Conservation (phyloP, 768 basidiomycete genomes). For the Candolleomyces eurysporus region DNA sequence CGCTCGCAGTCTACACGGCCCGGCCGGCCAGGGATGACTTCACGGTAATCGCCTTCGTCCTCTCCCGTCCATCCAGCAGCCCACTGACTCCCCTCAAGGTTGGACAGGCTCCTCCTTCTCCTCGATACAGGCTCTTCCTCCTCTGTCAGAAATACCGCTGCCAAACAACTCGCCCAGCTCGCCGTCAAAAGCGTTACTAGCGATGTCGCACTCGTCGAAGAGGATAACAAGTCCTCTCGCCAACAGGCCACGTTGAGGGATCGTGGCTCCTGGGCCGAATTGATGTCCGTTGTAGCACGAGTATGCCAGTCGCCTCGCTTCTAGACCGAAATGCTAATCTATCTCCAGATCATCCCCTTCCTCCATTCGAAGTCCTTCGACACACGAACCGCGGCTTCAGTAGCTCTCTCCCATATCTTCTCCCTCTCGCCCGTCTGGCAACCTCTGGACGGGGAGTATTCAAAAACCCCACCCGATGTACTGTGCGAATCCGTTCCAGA, state of each 20-base stretch:
- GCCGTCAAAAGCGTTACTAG: slow-evolving; percentile 82
- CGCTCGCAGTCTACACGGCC: slow-evolving; percentile 1
- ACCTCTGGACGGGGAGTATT: slow-evolving; percentile 34
- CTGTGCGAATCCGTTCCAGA: slow-evolving; percentile 36
- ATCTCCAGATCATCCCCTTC: slow-evolving; percentile 77
- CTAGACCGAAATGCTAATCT: slow-evolving; percentile 9
- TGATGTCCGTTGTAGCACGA: slow-evolving; percentile 87
- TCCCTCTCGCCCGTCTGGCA: slow-evolving; percentile 79
- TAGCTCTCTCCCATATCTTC: slow-evolving; percentile 86
- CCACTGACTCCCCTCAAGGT: slow-evolving; percentile 42
- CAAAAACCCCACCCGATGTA: slow-evolving; percentile 26
- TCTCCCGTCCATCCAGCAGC: no score
- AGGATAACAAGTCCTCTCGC: slow-evolving; percentile 66
- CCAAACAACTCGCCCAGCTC: slow-evolving; percentile 91
- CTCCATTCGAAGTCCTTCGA: slow-evolving; percentile 92
- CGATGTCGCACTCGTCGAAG: slow-evolving; percentile 74
- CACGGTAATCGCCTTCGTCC: slow-evolving; percentile 45
- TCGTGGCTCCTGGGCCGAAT: slow-evolving; percentile 82
- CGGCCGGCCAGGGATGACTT: slow-evolving; percentile 52
- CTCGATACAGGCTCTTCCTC: slow-evolving; percentile 93
- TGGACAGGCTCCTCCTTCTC: slow-evolving; percentile 94
- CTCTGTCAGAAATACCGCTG: slow-evolving; percentile 91
- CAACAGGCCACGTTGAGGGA: slow-evolving; percentile 61
- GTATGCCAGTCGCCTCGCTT: slow-evolving; percentile 38
- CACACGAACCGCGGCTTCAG: slow-evolving; percentile 85